Evolutionary conservation across 2,329 filamentous ascomycete genomes (phyloP).

Genomic region (Talaromyces sp.): DNA sequence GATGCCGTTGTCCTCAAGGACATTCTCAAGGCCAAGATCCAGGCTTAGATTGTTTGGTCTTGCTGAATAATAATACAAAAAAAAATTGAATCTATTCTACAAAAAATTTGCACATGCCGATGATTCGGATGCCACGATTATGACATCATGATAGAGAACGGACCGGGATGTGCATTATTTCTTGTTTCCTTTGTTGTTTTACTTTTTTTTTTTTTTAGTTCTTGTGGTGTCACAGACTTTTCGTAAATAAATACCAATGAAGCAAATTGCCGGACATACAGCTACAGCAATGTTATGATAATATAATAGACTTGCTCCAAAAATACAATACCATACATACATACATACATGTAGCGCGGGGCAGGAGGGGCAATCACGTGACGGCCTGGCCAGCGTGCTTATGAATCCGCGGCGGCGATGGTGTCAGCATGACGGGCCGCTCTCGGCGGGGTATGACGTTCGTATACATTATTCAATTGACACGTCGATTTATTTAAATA

Average conservation of each 20-base stretch:
- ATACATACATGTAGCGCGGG: neutral
- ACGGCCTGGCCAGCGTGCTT: conserved; percentile 1
- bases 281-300: neutral
- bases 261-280: neutral
- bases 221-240: neutral
- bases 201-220: neutral
- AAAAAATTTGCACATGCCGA: conserved; percentile 1
- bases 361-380: neutral
- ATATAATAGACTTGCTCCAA: no score
- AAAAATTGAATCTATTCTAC: neutral
- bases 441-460: no score
- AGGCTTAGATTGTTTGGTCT: conserved; percentile 29
- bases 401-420: neutral
- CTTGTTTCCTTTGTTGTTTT: neutral
- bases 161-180: neutral
- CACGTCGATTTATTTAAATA: neutral
- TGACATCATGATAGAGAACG: conserved; percentile 2
- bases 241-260: neutral
- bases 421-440: conserved; percentile 2
- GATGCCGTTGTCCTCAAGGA: conserved; percentile 92
- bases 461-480: no score
- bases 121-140: neutral
- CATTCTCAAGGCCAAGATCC: conserved; percentile 83
- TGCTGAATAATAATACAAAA: neutral
- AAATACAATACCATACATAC: neutral